Evolutionary conservation across 78 protist species (phyloP), one percentile per base, ranked within the genome.

Genomic region (Mastigamoeba balamuthi): DNA sequence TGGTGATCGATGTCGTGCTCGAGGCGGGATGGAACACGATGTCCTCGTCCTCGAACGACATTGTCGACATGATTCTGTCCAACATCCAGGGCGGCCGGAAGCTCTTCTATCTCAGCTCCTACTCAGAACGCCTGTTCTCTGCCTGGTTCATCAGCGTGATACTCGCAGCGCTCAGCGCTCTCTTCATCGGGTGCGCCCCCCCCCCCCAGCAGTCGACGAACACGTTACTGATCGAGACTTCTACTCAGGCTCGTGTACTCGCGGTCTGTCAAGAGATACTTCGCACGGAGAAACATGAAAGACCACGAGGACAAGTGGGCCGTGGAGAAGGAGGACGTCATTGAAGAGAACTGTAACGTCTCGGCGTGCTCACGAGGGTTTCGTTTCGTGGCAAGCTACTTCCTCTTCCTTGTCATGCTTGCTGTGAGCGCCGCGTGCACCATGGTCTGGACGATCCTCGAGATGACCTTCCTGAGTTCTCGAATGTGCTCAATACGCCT

Each of bases 381-480:
- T 65, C 17, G 70, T 66, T 43, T 33, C 43, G 63, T 52, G 66
- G 17, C 69, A 69, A 64, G 71, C 78, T 3, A 48, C 82, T 63
- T 44, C 77, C 9, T 77, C 73, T 39, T 76, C 78, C 28, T 76
- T 77, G 37, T 66, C 71, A 0, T 76, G 58, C 58, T 48, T 25
- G 58, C 58, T 48, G 58, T 48, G 17, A 25, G 33, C 17, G 58
- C 58, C 17, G 58, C 33, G 17, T 48, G 58, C 58, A 48, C 58
- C 17, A 25, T 48, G 17, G 58, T 17, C 33, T 48, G 17, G 58
- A 48, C 58, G 17, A 48, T 48, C 17, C 58, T 48, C 17, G 58
- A 48, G 58, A 48, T 25, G 17, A 48, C 17, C 17, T 17, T 17
- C 17, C 17, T 48, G 17, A 17, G 58, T 25, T 48, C 58, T 25